phyloP scores from a whole-genome alignment of 2,329 filamentous ascomycete species.

The Cladosporium sp. region DNA sequence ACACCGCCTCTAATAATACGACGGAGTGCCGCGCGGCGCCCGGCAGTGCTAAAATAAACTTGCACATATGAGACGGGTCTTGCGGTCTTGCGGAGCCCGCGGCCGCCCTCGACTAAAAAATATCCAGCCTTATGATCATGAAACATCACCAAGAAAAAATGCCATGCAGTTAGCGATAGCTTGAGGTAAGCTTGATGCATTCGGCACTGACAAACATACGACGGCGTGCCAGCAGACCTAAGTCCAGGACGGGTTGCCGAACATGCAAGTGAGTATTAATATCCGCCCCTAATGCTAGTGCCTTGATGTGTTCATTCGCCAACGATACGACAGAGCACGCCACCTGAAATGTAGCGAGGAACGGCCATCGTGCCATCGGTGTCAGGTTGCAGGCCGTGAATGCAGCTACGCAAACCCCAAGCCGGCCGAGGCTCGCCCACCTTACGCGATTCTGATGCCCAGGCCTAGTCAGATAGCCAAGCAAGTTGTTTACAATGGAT shows the following conservation, averaged over 20 bases:
- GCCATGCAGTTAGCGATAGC: too few species aligned
- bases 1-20: too few species aligned
- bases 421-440: background rate
- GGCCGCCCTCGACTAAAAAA: too few species aligned
- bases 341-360: constrained; percentile 15
- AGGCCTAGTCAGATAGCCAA: constrained; percentile 1
- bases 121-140: too few species aligned
- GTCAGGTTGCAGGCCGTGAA: background rate
- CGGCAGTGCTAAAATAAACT: too few species aligned
- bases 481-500: background rate
- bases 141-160: too few species aligned
- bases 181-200: background rate
- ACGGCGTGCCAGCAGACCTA: constrained; percentile 1
- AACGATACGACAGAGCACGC: constrained; percentile 2
- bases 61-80: too few species aligned
- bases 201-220: background rate
- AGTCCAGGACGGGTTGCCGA: constrained; percentile 2
- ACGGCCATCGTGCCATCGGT: constrained; percentile 12
- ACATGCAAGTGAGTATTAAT: constrained; percentile 5
- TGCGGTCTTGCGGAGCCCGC: too few species aligned
- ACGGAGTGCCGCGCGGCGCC: too few species aligned
- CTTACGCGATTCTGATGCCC: background rate
- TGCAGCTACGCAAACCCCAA: background rate
- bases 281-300: too few species aligned
- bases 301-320: too few species aligned